Percentiles rank a stretch among this genome's conserved stretches.
phyloP scores from a whole-genome alignment of 805 yeast genomes.

The Myxozyma mucilagina region DNA sequence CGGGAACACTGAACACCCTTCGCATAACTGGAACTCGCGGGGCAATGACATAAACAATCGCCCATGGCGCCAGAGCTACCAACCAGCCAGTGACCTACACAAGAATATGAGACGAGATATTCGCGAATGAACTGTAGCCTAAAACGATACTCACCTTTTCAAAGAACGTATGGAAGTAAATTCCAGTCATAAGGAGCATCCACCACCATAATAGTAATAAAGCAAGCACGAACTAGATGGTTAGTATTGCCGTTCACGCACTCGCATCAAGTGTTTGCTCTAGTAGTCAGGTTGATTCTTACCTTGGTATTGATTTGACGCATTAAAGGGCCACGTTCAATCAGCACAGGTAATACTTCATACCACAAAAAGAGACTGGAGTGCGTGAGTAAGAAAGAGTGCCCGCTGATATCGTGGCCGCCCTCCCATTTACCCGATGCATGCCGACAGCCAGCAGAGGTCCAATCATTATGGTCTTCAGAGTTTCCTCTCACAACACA shows the following conservation, averaged over 20 bases:
- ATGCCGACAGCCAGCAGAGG: slow-evolving; percentile 52
- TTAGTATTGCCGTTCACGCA: background rate
- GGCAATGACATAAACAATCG: slow-evolving; percentile 19
- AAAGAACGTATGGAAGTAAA: slow-evolving; percentile 76
- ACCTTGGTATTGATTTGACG: slow-evolving; percentile 30
- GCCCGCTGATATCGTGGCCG: slow-evolving; percentile 97
- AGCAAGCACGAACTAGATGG: slow-evolving; percentile 36
- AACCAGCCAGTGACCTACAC: slow-evolving; percentile 30
- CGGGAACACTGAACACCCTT: slow-evolving; percentile 23
- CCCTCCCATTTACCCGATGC: slow-evolving; percentile 72
- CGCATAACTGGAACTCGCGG: slow-evolving; percentile 11
- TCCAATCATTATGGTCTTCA: slow-evolving; percentile 14
- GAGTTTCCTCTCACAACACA: slow-evolving; percentile 47
- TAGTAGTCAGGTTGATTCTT: background rate
- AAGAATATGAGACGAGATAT: background rate
- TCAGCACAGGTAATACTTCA: slow-evolving; percentile 53
- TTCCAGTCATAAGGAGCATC: slow-evolving; percentile 81
- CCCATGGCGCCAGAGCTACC: slow-evolving; percentile 25
- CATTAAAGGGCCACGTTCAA: slow-evolving; percentile 34
- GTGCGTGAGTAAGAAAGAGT: slow-evolving; percentile 74
- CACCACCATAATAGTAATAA: slow-evolving; percentile 68
- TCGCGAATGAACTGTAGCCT: background rate
- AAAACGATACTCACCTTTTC: slow-evolving; percentile 53
- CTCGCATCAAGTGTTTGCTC: no score
- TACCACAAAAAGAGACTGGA: slow-evolving; percentile 64